Evolutionary conservation across 225 moss, liverwort and hornwort genomes (phyloP).

Genomic region (Rhytidiadelphus loreus): DNA sequence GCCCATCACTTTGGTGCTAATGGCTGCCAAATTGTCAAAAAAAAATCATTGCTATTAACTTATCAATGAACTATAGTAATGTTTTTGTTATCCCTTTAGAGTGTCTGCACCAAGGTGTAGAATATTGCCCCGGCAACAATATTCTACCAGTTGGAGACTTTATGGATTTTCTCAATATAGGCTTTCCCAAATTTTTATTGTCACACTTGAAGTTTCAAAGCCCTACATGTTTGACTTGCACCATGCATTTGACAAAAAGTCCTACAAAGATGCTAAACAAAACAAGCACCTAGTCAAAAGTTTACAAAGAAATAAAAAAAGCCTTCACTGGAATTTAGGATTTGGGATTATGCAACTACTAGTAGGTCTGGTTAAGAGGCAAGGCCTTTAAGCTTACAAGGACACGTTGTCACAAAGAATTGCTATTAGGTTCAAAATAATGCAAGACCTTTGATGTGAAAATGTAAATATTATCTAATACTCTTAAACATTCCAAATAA

Average conservation of each 20-base stretch:
- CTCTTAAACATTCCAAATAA: too few relatives aligned
- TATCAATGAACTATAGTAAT: too few relatives aligned
- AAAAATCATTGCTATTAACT: too few relatives aligned
- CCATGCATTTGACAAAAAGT: too few relatives aligned
- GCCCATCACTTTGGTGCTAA: too few relatives aligned
- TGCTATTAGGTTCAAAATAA: too few relatives aligned
- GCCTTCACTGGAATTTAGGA: rapidly evolving
- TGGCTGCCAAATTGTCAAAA: too few relatives aligned
- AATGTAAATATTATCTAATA: too few relatives aligned
- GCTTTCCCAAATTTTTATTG: background rate
- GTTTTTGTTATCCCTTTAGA: background rate
- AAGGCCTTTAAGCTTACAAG: too few relatives aligned
- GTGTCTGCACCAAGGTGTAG: rapidly evolving
- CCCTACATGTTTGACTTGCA: rapidly evolving
- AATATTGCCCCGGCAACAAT: background rate
- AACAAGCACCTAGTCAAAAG: rapidly evolving
- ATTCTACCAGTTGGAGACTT: rapidly evolving
- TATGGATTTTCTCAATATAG: rapidly evolving
- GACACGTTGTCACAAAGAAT: too few relatives aligned
- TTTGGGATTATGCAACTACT: rapidly evolving
- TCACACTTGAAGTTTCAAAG: background rate
- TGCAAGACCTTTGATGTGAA: too few relatives aligned
- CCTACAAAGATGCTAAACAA: background rate
- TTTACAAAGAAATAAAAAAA: background rate
- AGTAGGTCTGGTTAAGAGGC: too few relatives aligned